phyloP scores from a whole-genome alignment of 768 basidiomycete genomes.

The Leccinum truebloodii region DNA sequence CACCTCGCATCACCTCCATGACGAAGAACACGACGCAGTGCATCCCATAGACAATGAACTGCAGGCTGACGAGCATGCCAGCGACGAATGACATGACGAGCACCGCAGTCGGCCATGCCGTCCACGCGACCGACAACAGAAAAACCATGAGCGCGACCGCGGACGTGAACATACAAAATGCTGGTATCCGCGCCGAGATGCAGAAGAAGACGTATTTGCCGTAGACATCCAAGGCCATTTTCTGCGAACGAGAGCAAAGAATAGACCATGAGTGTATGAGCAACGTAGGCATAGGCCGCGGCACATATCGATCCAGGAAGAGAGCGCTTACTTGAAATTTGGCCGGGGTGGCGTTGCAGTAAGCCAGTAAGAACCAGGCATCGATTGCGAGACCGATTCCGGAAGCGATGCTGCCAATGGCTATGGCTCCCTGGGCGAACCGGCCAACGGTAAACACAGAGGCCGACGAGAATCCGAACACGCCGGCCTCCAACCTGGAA shows the following conservation, averaged over 20 bases:
- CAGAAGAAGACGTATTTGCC: slow-evolving; percentile 68
- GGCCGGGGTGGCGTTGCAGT: slow-evolving; percentile 50
- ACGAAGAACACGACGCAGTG: slow-evolving; percentile 26
- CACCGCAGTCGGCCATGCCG: slow-evolving; percentile 63
- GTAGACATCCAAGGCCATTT: slow-evolving; percentile 52
- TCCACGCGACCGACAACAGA: slow-evolving; percentile 60
- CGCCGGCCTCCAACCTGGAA: slow-evolving; percentile 48
- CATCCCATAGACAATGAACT: slow-evolving; percentile 63
- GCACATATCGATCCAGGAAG: not conserved
- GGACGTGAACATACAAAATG: slow-evolving; percentile 58
- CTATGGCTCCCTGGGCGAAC: slow-evolving; percentile 52
- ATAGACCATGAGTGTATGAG: not conserved
- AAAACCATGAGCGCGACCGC: slow-evolving; percentile 60
- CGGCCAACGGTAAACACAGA: slow-evolving; percentile 51
- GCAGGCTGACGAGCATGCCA: slow-evolving; percentile 60
- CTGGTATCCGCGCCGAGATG: slow-evolving; percentile 63
- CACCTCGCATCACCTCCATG: slow-evolving; percentile 1
- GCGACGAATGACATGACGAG: slow-evolving; percentile 56
- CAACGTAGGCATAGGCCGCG: not conserved
- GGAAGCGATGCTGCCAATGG: slow-evolving; percentile 57
- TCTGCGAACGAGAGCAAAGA: slow-evolving; percentile 8
- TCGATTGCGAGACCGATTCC: slow-evolving; percentile 65
- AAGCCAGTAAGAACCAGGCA: slow-evolving; percentile 66
- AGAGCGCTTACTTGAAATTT: slow-evolving; percentile 54
- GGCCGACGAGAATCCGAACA: slow-evolving; percentile 61